phyloP scores from a whole-genome alignment of 176 grass and related monocot species.

The Avena eriantha region DNA sequence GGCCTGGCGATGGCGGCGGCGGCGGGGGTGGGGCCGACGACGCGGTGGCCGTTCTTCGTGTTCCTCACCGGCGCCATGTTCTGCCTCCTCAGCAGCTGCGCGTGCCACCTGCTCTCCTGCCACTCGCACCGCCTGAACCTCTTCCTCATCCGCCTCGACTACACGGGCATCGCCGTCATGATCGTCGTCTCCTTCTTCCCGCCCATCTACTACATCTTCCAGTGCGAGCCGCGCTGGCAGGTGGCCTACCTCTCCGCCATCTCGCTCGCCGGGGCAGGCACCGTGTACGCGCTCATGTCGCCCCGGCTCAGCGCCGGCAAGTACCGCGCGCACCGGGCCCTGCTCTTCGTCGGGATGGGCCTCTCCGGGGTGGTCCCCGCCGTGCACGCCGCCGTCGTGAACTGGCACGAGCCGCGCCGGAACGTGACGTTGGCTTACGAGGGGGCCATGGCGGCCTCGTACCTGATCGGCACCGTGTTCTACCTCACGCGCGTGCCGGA shows the following conservation, averaged over 20 bases:
- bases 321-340: conserved; percentile 73
- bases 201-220: conserved; percentile 97
- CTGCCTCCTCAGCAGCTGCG: conserved; percentile 86
- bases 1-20: conserved; percentile 21
- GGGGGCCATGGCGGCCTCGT: conserved; percentile 74
- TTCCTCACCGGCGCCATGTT: conserved; percentile 92
- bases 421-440: conserved; percentile 82
- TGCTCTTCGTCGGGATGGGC: conserved; percentile 91
- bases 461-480: conserved; percentile 68
- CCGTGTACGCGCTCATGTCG: conserved; percentile 78
- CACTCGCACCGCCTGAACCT: conserved; percentile 83
- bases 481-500: conserved; percentile 80
- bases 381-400: conserved; percentile 63
- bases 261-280: conserved; percentile 59
- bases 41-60: conserved; percentile 88
- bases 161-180: conserved; percentile 85
- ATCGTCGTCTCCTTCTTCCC: conserved; percentile 95
- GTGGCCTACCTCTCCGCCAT: conserved; percentile 75
- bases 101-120: conserved; percentile 89
- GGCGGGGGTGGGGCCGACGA: background rate
- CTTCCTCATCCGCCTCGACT: conserved; percentile 88
- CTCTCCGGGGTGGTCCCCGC: conserved; percentile 82
- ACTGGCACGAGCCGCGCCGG: conserved; percentile 76
- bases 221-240: conserved; percentile 78
- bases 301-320: conserved; percentile 51